Base-by-base conservation (phyloP, 805 yeast species). In the Schwanniomyces sp. region DNA sequence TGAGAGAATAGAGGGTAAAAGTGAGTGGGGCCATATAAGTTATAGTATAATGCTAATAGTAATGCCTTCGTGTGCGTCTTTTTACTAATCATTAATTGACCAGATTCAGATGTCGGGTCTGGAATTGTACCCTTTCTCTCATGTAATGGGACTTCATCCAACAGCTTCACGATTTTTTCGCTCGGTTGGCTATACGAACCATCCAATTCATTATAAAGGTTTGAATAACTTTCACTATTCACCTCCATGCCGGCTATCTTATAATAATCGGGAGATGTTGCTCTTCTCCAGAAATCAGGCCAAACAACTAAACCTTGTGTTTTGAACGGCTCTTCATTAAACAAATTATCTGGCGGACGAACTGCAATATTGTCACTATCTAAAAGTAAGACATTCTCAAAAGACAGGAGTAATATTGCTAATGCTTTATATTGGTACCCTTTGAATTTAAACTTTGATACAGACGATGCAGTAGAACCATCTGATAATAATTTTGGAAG, bases 261-360 rank as follows among this genome's bases (percentile, higher is more conserved):
- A 64, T 86, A 89, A 57, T 78, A 85, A 34, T 69, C 68, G 5
- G 96, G 96, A 1, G 88, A 80, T 1, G 91, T 87, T 6, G 91
- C 82, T 53, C 96, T 76, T 63, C 85, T 80, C 96, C 96, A 89
- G 63, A 84, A 89, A 65, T 89, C 96, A 1, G 96, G 95, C 92
- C 95, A 89, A 2, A 83, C 72, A 28, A 85, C 74, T 62, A 85
- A 63, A 3, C 88, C 86, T 34, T 68, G 63, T 11, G 67, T 60
- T 26, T 49, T 72, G 65, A 79, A 88, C 0, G 88, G 83, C 40
- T 82, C 81, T 10, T 69, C 64, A 4, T 67, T 69, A 61, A 89
- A 86, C 18, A 88, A 60, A 16, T 64, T 61, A 53, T 83, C 87
- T 2, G 92, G 85, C 10, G 83, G 75, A 55, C 74, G 76, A 2